Percentiles rank a stretch among this genome's conserved stretches.
These are phyloP conservation scores for Naegleria lovaniensis DNA, from an alignment of 208 protist species.

Conservation along the genomic window DNA sequence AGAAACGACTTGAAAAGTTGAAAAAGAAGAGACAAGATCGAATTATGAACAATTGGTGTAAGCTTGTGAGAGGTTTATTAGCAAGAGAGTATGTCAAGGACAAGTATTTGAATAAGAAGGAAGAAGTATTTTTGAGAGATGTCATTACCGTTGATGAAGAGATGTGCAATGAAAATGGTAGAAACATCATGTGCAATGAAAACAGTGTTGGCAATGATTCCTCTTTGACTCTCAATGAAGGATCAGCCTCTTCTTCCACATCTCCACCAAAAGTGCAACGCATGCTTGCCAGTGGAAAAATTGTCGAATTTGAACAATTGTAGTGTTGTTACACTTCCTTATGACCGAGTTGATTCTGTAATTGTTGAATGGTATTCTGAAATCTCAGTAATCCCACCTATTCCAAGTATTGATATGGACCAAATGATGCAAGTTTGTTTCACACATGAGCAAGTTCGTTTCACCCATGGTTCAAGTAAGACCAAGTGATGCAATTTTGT, in stretches of 20 bases:
- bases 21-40: background rate
- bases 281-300: background rate
- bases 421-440: too few species aligned
- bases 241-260: too few species aligned
- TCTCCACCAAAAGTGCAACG: background rate
- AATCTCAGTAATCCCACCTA: background rate
- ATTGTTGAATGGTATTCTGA: background rate
- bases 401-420: too few species aligned
- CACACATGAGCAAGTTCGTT: too few species aligned
- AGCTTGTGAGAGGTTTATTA: background rate
- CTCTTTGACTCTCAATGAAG: too few species aligned
- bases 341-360: background rate
- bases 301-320: background rate
- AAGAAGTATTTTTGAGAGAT: background rate
- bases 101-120: conserved; percentile 11
- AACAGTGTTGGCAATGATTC: background rate
- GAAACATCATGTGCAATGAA: background rate
- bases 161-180: background rate
- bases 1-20: background rate
- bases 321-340: background rate
- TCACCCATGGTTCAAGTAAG: too few species aligned
- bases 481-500: too few species aligned
- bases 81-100: conserved; percentile 2
- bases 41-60: conserved; percentile 13
- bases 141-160: background rate